Evolutionary conservation across 2,329 filamentous ascomycete genomes (phyloP).

Genomic region (Fusarium scirpi): DNA sequence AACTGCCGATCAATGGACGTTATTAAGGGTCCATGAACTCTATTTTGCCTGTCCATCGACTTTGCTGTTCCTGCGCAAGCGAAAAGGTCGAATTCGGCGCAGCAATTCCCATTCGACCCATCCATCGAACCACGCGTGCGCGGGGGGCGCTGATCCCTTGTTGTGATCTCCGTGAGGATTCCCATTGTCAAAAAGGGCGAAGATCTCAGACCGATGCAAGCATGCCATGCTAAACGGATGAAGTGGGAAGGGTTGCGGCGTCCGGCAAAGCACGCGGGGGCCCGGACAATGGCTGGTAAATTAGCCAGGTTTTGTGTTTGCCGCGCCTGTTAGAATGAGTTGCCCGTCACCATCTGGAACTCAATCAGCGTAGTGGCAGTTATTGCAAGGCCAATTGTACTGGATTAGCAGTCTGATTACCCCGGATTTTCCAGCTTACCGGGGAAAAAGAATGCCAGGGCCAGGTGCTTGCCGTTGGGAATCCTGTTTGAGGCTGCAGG

Average conservation of each 20-base stretch:
- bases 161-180: constrained; percentile 29
- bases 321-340: constrained; percentile 43
- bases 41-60: constrained; percentile 14
- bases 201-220: constrained; percentile 35
- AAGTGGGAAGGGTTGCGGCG: constrained; percentile 33
- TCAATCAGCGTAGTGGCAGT: constrained; percentile 29
- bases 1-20: constrained; percentile 19
- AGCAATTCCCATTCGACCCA: constrained; percentile 12
- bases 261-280: constrained; percentile 39
- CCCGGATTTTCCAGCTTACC: constrained; percentile 41
- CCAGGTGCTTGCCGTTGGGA: constrained; percentile 33
- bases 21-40: constrained; percentile 32
- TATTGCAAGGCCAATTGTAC: constrained; percentile 18
- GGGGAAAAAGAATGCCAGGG: constrained; percentile 40
- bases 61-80: constrained; percentile 40
- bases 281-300: constrained; percentile 28
- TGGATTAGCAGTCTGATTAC: constrained; percentile 41
- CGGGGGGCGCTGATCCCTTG: constrained; percentile 30
- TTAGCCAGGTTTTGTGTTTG: constrained; percentile 38
- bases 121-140: constrained; percentile 4
- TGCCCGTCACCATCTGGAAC: constrained; percentile 41
- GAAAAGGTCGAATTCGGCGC: constrained; percentile 27
- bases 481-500: constrained; percentile 36
- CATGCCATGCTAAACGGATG: constrained; percentile 25
- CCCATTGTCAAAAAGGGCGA: constrained; percentile 20